Conservation (phyloP, 768 basidiomycete genomes). For the Boletus reticulatus region DNA sequence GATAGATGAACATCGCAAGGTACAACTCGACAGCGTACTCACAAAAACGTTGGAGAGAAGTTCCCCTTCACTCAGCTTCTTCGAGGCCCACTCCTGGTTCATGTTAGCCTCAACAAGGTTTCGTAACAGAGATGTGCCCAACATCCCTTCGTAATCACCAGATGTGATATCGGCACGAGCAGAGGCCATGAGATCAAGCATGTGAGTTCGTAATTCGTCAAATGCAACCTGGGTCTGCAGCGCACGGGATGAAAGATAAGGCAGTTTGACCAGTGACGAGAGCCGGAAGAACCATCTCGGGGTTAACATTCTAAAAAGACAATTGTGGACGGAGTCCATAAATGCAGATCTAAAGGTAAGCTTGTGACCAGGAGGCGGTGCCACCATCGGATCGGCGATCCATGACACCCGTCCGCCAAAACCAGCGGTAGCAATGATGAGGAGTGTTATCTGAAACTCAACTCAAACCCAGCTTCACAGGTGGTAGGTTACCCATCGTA, state of each 20-base stretch:
- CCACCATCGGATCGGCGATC: conserved; percentile 27
- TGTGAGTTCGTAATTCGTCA: conserved; percentile 37
- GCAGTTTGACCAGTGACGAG: conserved; percentile 28
- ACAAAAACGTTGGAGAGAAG: conserved; percentile 50
- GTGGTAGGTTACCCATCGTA: not conserved
- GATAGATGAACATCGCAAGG: not conserved
- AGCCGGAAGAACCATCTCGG: conserved; percentile 35
- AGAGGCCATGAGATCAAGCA: conserved; percentile 39
- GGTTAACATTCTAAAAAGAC: conserved; percentile 30
- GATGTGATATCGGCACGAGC: conserved; percentile 36
- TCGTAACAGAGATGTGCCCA: conserved; percentile 39
- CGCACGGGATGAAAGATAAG: conserved; percentile 34
- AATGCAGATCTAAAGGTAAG: conserved; percentile 40
- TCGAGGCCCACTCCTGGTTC: conserved; percentile 28
- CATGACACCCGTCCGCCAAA: conserved; percentile 40
- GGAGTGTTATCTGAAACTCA: conserved; percentile 33
- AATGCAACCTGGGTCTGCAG: conserved; percentile 32
- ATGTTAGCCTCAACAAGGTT: conserved; percentile 50
- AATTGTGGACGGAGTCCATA: conserved; percentile 10
- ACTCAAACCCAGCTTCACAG: not conserved
- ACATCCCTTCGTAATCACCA: conserved; percentile 17
- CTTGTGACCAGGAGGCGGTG: conserved; percentile 29
- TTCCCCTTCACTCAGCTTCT: conserved; percentile 43
- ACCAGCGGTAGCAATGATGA: conserved; percentile 41
- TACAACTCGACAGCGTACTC: conserved; percentile 10